A percentile compares a stretch with the other conserved stretches of the same genome.
phyloP scores from a whole-genome alignment of 2,329 filamentous ascomycete species.

The Arthrobotrys iridis region DNA sequence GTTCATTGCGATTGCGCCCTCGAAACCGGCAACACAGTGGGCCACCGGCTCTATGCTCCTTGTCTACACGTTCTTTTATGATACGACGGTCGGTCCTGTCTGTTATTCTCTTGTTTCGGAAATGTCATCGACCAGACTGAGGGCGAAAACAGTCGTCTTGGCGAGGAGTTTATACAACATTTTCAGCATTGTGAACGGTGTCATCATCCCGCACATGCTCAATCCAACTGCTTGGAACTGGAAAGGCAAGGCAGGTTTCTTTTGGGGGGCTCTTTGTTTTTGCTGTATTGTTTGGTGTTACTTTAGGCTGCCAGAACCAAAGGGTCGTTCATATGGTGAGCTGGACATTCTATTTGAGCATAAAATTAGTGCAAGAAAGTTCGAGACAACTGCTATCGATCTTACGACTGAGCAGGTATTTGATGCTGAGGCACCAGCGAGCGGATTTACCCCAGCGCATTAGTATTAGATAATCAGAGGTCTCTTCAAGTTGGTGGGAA shows the following conservation, averaged over 20 bases:
- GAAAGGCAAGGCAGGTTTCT: conserved; percentile 65
- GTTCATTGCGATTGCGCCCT: conserved; percentile 54
- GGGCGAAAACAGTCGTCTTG: conserved; percentile 68
- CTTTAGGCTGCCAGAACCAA: conserved; percentile 68
- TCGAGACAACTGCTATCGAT: conserved; percentile 55
- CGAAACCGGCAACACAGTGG: conserved; percentile 60
- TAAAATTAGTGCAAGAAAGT: conserved; percentile 63
- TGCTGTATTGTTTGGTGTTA: conserved; percentile 66
- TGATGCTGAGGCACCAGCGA: no score
- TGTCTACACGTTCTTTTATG: conserved; percentile 67
- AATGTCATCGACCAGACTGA: conserved; percentile 67
- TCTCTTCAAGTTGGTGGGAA: no score
- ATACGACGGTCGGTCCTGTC: conserved; percentile 67
- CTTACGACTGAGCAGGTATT: background rate
- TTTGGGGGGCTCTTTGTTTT: conserved; percentile 63
- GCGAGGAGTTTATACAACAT: conserved; percentile 67
- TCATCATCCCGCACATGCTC: conserved; percentile 65
- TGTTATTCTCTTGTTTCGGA: conserved; percentile 68
- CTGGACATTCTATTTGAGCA: conserved; percentile 68
- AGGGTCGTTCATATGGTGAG: conserved; percentile 67
- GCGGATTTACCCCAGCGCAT: no score
- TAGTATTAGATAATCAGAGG: no score
- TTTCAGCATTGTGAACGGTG: conserved; percentile 64
- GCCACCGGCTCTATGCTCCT: conserved; percentile 65
- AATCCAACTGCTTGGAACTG: conserved; percentile 63